Conservation (phyloP, 768 basidiomycete species). For the Suillus placidus region DNA sequence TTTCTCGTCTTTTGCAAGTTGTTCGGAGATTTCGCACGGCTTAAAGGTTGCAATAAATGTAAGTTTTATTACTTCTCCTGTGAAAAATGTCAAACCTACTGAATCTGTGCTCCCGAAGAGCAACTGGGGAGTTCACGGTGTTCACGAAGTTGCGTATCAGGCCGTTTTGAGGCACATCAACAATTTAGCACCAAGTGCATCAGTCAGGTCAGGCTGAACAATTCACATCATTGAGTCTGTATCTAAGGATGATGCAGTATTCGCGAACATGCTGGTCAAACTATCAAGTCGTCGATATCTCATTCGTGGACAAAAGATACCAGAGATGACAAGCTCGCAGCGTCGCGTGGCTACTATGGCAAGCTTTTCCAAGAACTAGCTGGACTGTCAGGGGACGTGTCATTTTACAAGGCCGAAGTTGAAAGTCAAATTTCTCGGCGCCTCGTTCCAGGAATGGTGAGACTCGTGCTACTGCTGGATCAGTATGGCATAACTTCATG, state of each 20-base stretch:
- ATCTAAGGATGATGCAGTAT: constrained; percentile 37
- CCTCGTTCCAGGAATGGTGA: constrained; percentile 59
- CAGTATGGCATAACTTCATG: background rate
- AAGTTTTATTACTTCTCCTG: constrained; percentile 54
- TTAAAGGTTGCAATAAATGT: constrained; percentile 73
- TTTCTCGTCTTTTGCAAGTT: constrained; percentile 76
- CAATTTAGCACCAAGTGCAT: constrained; percentile 72
- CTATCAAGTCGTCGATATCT: constrained; percentile 80
- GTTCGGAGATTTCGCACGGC: constrained; percentile 65
- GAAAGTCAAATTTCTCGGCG: constrained; percentile 66
- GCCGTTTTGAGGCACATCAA: constrained; percentile 76
- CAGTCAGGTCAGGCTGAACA: constrained; percentile 61
- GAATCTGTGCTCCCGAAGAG: constrained; percentile 27
- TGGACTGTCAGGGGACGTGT: constrained; percentile 79
- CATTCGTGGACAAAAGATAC: constrained; percentile 79
- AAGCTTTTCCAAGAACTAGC: constrained; percentile 73
- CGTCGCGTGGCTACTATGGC: constrained; percentile 61
- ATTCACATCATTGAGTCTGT: background rate
- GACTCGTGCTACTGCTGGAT: constrained; percentile 27
- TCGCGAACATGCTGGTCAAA: constrained; percentile 79
- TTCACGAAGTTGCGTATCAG: constrained; percentile 87
- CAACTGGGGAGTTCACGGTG: constrained; percentile 42
- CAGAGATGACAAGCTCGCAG: constrained; percentile 67
- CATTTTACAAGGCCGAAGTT: constrained; percentile 73
- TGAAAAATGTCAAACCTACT: background rate